Evolutionary conservation across 164 flowering plant species (phyloP).

Genomic region (Aristolochia contorta): DNA sequence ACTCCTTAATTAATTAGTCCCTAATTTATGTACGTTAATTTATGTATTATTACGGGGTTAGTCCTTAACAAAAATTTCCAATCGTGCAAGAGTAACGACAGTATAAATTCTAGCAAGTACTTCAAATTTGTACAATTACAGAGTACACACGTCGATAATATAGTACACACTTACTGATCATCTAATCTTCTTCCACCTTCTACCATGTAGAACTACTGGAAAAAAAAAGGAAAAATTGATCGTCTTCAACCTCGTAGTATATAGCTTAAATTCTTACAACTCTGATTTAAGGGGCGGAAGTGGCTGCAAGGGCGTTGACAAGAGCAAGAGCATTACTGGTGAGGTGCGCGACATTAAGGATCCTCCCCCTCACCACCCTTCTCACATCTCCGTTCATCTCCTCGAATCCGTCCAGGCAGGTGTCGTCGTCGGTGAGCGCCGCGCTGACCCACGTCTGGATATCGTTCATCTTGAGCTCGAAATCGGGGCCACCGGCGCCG

Average conservation of each 20-base stretch:
- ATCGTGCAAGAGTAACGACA: too few relatives aligned
- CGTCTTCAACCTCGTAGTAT: too few relatives aligned
- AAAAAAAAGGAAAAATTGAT: background rate
- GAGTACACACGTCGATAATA: too few relatives aligned
- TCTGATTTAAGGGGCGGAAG: background rate
- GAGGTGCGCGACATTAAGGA: conserved; percentile 25
- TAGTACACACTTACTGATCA: too few relatives aligned
- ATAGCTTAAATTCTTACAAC: too few relatives aligned
- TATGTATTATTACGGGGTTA: too few relatives aligned
- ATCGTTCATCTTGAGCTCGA: conserved; percentile 27
- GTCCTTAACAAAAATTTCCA: too few relatives aligned
- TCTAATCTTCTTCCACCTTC: too few relatives aligned
- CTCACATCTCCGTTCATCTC: conserved; percentile 19
- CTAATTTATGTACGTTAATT: too few relatives aligned
- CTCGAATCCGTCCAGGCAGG: conserved; percentile 48
- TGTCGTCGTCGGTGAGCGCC: conserved; percentile 46
- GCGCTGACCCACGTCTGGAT: conserved; percentile 64
- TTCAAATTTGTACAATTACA: too few relatives aligned
- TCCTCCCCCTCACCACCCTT: conserved; percentile 16
- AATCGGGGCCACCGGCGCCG: conserved; percentile 14
- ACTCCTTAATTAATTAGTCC: too few relatives aligned
- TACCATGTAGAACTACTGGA: background rate
- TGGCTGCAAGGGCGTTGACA: conserved; percentile 10
- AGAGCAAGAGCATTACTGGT: conserved; percentile 54
- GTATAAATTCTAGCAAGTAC: too few relatives aligned